phyloP scores from a whole-genome alignment of 1,284 basidiomycete species.

The Pterula multifida region DNA sequence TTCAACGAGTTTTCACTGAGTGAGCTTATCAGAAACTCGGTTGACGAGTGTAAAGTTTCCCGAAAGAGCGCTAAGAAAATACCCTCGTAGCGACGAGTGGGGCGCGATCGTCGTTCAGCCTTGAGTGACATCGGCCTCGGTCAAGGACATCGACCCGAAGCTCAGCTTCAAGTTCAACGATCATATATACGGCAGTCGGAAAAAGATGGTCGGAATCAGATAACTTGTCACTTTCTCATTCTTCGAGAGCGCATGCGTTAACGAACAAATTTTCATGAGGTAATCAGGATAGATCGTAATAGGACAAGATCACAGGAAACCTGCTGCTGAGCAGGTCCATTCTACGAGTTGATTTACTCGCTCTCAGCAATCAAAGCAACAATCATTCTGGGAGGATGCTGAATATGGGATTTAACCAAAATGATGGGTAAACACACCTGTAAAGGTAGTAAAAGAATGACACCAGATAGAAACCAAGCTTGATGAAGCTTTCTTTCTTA shows the following conservation, averaged over 20 bases:
- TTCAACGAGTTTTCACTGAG: too few species aligned
- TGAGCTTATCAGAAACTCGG: too few species aligned
- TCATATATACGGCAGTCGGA: too few species aligned
- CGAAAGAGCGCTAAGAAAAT: too few species aligned
- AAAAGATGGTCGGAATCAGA: too few species aligned
- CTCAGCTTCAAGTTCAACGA: too few species aligned
- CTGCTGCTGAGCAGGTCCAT: not conserved
- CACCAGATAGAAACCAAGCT: conserved; percentile 89
- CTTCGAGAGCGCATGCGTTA: not conserved
- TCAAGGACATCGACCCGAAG: too few species aligned
- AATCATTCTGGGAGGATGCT: conserved; percentile 64
- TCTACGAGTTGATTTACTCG: conserved; percentile 27
- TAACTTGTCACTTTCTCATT: too few species aligned
- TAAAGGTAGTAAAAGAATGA: conserved; percentile 98
- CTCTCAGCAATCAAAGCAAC: conserved; percentile 76
- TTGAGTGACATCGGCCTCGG: too few species aligned
- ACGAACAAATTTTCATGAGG: not conserved
- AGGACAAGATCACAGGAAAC: not conserved
- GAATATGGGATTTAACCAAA: conserved; percentile 5
- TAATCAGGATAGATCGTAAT: not conserved
- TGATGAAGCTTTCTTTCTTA: conserved; percentile 96
- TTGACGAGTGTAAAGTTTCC: too few species aligned
- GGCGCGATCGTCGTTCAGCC: too few species aligned
- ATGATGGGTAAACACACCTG: conserved; percentile 43
- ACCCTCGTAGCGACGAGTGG: too few species aligned